A percentile compares a stretch with the other conserved stretches of the same genome.
phyloP scores from a whole-genome alignment of 305 asterid genomes.

The Fraxinus ornus region DNA sequence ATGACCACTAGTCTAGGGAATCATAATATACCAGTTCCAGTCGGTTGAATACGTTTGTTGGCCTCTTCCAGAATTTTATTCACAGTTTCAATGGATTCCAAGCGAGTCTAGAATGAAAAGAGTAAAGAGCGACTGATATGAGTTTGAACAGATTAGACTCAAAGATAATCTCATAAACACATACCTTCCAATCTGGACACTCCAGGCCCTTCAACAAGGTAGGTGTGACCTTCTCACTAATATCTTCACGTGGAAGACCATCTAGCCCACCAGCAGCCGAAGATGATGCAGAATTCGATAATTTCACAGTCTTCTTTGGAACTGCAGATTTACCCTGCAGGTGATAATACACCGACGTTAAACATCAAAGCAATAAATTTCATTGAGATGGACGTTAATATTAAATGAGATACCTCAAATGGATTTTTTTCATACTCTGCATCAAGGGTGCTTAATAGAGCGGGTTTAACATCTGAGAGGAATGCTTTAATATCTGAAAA shows the following conservation, averaged over 20 bases:
- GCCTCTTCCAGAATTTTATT: conserved; percentile 92
- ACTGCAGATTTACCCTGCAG: conserved; percentile 74
- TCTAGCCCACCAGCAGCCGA: conserved; percentile 68
- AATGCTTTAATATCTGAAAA: conserved; percentile 82
- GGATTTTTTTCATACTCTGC: conserved; percentile 97
- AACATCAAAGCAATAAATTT: conserved; percentile 17
- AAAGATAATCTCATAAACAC: conserved; percentile 10
- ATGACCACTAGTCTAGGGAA: background rate
- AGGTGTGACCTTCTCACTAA: conserved; percentile 86
- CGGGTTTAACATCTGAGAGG: conserved; percentile 95
- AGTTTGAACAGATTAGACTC: conserved; percentile 14
- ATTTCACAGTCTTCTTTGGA: conserved; percentile 80
- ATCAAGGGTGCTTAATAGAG: conserved; percentile 92
- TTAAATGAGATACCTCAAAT: conserved; percentile 59
- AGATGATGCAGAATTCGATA: conserved; percentile 53
- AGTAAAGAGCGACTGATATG: conserved; percentile 14
- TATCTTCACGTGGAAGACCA: conserved; percentile 96
- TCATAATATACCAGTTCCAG: conserved; percentile 73
- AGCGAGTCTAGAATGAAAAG: conserved; percentile 53
- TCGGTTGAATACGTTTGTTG: conserved; percentile 86
- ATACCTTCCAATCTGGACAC: conserved; percentile 98
- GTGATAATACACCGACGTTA: conserved; percentile 15
- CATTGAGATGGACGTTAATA: conserved; percentile 13
- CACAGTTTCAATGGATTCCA: conserved; percentile 92
- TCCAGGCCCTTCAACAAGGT: conserved; percentile 85